These are phyloP conservation scores for Conoideocrella luteorostrata DNA, from an alignment of 2,329 filamentous ascomycete species.

Conservation along the genomic window DNA sequence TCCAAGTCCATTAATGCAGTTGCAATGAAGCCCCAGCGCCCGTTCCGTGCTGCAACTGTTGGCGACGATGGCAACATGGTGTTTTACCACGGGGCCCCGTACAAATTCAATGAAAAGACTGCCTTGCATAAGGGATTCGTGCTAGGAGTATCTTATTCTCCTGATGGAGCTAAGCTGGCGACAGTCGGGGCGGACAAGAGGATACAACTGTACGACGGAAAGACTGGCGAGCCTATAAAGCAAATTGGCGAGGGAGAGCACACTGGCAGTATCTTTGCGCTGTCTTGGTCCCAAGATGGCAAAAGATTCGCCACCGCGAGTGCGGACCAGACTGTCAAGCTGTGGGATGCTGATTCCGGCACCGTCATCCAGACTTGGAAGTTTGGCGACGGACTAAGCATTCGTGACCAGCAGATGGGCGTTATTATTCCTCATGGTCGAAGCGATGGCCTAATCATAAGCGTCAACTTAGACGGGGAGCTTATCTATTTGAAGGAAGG, in stretches of 20 bases:
- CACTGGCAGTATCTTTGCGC: conserved; percentile 84
- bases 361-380: conserved; percentile 77
- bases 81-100: conserved; percentile 89
- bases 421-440: conserved; percentile 83
- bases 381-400: conserved; percentile 70
- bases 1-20: conserved; percentile 87
- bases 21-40: conserved; percentile 80
- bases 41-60: conserved; percentile 84
- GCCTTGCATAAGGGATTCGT: conserved; percentile 83
- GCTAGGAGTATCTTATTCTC: conserved; percentile 81
- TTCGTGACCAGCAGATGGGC: conserved; percentile 86
- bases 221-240: conserved; percentile 77
- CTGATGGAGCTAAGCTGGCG: conserved; percentile 74
- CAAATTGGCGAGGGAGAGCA: conserved; percentile 80
- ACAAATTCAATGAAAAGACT: conserved; percentile 88
- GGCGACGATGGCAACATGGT: conserved; percentile 85
- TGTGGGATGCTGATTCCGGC: conserved; percentile 84
- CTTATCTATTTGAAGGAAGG: conserved; percentile 81
- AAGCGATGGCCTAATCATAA: conserved; percentile 82
- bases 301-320: conserved; percentile 84
- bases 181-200: conserved; percentile 88
- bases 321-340: conserved; percentile 87
- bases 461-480: conserved; percentile 79
- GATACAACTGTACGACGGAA: conserved; percentile 94
- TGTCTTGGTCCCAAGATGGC: conserved; percentile 85